Percentiles rank a stretch among this genome's conserved stretches.
phyloP scores from a whole-genome alignment of 1,284 basidiomycete genomes.

The Athelia sp. region DNA sequence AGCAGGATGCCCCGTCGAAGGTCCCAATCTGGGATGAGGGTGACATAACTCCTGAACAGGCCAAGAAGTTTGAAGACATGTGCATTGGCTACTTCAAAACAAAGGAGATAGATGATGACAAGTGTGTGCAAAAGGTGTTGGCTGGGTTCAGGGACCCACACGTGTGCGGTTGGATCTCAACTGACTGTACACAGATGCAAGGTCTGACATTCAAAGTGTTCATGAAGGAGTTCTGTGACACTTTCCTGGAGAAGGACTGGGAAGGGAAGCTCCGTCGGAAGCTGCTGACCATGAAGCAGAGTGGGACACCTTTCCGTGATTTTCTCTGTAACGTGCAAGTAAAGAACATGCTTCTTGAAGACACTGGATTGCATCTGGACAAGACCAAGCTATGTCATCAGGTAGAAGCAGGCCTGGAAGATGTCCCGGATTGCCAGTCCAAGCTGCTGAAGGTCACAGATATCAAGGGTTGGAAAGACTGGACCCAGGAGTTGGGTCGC shows the following conservation, averaged over 20 bases:
- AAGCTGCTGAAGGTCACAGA: background rate
- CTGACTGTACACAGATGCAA: background rate
- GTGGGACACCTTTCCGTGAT: background rate
- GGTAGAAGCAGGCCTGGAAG: background rate
- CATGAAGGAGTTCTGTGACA: background rate
- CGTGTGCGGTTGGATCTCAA: background rate
- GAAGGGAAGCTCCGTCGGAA: background rate
- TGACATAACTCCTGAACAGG: background rate
- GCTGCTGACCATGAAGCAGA: background rate
- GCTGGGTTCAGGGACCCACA: background rate
- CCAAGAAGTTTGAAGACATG: background rate
- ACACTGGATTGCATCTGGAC: background rate
- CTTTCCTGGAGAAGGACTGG: background rate
- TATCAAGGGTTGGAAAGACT: background rate
- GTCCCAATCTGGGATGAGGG: background rate
- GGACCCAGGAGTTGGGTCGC: background rate
- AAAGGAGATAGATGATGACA: background rate
- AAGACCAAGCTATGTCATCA: background rate
- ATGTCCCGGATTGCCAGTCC: background rate
- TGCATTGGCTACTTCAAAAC: background rate
- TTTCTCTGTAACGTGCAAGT: background rate
- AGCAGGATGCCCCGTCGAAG: background rate
- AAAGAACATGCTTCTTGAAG: background rate
- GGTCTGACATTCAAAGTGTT: background rate
- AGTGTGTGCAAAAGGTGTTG: background rate